Conservation (phyloP, 2,329 filamentous ascomycete species). For the Trichoderma sp. region DNA sequence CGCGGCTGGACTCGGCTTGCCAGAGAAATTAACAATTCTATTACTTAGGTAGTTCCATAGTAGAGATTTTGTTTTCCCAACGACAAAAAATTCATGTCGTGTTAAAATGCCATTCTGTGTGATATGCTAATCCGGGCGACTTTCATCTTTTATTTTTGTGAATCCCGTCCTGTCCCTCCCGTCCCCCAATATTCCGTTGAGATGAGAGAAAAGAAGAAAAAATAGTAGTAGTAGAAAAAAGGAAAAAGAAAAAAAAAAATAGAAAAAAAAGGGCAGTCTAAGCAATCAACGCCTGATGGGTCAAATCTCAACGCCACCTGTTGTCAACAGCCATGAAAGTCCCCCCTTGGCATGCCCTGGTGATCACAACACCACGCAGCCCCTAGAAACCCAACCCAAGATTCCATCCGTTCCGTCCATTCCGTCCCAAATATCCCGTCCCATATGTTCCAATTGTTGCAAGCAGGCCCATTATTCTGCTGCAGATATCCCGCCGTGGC, state of each 20-base stretch:
- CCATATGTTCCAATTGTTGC: conserved; percentile 8
- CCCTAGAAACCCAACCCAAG: conserved; percentile 4
- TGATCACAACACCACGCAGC: background rate
- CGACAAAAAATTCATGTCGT: background rate
- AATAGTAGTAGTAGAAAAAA: background rate
- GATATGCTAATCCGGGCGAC: conserved; percentile 5
- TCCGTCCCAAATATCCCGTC: conserved; percentile 6
- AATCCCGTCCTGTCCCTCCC: conserved; percentile 9
- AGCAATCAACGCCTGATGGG: conserved; percentile 17
- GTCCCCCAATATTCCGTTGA: background rate
- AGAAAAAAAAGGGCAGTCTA: background rate
- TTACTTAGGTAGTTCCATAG: conserved; percentile 3
- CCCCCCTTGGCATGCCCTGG: background rate
- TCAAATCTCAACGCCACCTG: conserved; percentile 7
- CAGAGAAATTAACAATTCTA: conserved; percentile 1
- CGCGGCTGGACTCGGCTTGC: background rate
- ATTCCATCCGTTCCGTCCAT: conserved; percentile 7
- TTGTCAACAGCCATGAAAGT: conserved; percentile 15
- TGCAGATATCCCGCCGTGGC: background rate
- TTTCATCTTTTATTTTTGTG: conserved; percentile 6
- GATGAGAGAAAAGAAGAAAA: background rate
- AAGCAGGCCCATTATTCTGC: conserved; percentile 10
- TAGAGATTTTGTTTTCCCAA: background rate
- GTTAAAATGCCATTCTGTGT: conserved; percentile 7
- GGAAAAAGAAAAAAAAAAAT: background rate